Evolutionary conservation across 2,329 filamentous ascomycete genomes (phyloP).

Genomic region (Curvularia verruculosa): DNA sequence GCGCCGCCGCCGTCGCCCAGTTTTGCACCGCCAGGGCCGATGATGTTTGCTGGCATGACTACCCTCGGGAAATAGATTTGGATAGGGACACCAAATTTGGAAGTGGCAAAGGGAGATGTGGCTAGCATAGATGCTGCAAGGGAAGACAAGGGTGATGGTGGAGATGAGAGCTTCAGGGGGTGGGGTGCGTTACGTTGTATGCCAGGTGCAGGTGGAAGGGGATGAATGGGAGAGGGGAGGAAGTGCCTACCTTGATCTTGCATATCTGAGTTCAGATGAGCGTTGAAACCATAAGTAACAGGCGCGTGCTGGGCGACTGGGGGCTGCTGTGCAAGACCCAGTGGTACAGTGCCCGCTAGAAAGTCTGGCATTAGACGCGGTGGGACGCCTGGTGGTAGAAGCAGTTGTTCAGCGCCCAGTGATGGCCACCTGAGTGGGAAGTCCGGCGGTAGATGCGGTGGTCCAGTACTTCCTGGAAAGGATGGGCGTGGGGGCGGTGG

Average conservation of each 20-base stretch:
- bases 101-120: slow-evolving; percentile 19
- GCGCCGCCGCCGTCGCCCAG: slow-evolving; percentile 9
- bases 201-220: slow-evolving; percentile 3
- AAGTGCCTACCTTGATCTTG: not conserved
- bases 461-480: too few species aligned
- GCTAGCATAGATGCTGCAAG: slow-evolving; percentile 17
- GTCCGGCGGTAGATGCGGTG: too few species aligned
- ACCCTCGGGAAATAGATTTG: slow-evolving; percentile 38
- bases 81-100: slow-evolving; percentile 27
- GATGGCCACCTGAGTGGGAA: too few species aligned
- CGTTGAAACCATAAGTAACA: not conserved
- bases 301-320: not conserved
- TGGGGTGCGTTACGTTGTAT: slow-evolving; percentile 25
- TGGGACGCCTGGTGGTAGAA: too few species aligned
- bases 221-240: not conserved
- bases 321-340: too few species aligned
- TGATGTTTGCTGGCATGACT: slow-evolving; percentile 19
- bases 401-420: too few species aligned
- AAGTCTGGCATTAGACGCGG: too few species aligned
- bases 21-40: slow-evolving; percentile 12
- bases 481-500: too few species aligned
- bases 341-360: too few species aligned
- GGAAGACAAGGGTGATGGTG: slow-evolving; percentile 15
- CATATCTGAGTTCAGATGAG: not conserved
- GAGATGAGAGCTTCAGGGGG: slow-evolving; percentile 9